These are phyloP conservation scores for Bothriochloa decipiens DNA, from an alignment of 176 grass and related monocot species.

Conservation along the genomic window DNA sequence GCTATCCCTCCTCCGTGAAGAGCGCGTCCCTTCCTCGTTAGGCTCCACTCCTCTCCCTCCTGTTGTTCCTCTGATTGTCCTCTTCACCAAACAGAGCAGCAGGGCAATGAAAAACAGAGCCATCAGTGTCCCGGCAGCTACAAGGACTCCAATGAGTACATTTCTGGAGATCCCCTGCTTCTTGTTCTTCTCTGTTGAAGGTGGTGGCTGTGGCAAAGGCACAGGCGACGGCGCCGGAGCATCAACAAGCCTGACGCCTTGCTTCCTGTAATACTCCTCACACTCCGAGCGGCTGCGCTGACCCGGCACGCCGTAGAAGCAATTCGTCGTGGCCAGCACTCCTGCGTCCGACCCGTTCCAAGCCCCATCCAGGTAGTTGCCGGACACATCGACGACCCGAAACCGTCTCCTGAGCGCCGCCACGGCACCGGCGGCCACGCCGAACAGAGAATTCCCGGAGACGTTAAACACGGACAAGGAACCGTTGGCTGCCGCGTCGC, in stretches of 20 bases:
- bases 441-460: slow-evolving; percentile 75
- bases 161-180: slow-evolving; percentile 51
- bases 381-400: slow-evolving; percentile 64
- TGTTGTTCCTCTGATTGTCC: slow-evolving; percentile 11
- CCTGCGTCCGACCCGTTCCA: slow-evolving; percentile 39
- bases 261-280: slow-evolving; percentile 60
- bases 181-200: not conserved
- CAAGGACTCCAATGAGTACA: slow-evolving; percentile 59
- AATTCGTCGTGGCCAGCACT: slow-evolving; percentile 54
- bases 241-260: slow-evolving; percentile 39
- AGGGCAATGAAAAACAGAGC: slow-evolving; percentile 36
- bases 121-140: slow-evolving; percentile 43
- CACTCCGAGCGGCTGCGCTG: slow-evolving; percentile 65
- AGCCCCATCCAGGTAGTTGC: slow-evolving; percentile 72
- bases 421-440: slow-evolving; percentile 34
- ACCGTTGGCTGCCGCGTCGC: not conserved
- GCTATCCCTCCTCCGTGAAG: slow-evolving; percentile 53
- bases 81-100: slow-evolving; percentile 40
- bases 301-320: slow-evolving; percentile 49
- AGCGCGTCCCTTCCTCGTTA: slow-evolving; percentile 43
- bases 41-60: slow-evolving; percentile 23
- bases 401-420: slow-evolving; percentile 45
- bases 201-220: slow-evolving; percentile 11
- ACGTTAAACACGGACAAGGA: slow-evolving; percentile 52
- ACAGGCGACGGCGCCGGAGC: not conserved